phyloP scores from a whole-genome alignment of 139 green algal species.

The Chlamydomonas schloesseri region DNA sequence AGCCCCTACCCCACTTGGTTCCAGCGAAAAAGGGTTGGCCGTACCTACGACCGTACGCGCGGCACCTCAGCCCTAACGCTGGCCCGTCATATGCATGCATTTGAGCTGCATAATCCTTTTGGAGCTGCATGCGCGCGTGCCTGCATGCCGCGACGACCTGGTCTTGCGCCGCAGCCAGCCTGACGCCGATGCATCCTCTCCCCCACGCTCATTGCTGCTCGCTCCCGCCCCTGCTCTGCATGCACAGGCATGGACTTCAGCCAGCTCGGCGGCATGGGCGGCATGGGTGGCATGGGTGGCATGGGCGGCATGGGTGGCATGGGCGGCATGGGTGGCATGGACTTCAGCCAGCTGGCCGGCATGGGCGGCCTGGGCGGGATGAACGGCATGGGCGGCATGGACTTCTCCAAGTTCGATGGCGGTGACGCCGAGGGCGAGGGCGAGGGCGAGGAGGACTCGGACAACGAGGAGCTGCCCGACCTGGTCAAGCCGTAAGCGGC shows the following conservation, averaged over 20 bases:
- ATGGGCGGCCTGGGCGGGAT: slow-evolving; percentile 51
- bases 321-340: slow-evolving; percentile 50
- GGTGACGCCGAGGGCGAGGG: slow-evolving; percentile 18
- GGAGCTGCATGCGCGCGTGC: too few species aligned
- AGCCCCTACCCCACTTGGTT: too few species aligned
- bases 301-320: slow-evolving; percentile 45
- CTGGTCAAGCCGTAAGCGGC: slow-evolving; percentile 36
- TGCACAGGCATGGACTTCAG: slow-evolving; percentile 54
- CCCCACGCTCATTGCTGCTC: too few species aligned
- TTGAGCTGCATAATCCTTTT: too few species aligned
- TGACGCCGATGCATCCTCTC: too few species aligned
- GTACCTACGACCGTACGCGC: too few species aligned
- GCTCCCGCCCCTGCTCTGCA: background rate
- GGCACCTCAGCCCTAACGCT: too few species aligned
- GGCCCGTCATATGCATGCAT: too few species aligned
- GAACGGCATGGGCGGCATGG: slow-evolving; percentile 31
- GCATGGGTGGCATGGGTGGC: slow-evolving; percentile 48
- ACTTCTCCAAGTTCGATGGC: slow-evolving; percentile 8
- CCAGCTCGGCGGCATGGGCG: slow-evolving; percentile 52
- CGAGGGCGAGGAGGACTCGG: slow-evolving; percentile 56
- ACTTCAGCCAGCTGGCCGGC: background rate
- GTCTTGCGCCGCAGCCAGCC: too few species aligned
- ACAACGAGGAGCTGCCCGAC: slow-evolving; percentile 60
- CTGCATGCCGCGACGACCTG: too few species aligned
- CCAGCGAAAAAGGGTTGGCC: too few species aligned